Percentiles rank a stretch among this genome's conserved stretches.
Evolutionary conservation across 1,284 basidiomycete genomes (phyloP).

Genomic region (Tilletiopsis washingtonensis): DNA sequence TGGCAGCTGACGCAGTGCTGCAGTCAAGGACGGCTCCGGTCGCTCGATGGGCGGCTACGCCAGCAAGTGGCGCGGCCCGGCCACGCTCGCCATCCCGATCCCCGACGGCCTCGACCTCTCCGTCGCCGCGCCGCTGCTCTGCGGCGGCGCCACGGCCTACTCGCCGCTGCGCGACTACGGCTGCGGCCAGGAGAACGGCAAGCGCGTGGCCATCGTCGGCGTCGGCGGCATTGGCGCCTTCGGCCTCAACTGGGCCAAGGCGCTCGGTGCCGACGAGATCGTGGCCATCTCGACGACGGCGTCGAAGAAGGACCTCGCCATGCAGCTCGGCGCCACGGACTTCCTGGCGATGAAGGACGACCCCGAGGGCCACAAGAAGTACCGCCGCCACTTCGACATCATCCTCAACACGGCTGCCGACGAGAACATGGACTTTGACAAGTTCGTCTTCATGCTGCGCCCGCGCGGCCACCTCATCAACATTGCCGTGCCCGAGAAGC

Average conservation of each 20-base stretch:
- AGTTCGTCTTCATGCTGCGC: constrained; percentile 49
- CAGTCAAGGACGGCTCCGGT: constrained; percentile 50
- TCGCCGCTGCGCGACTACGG: constrained; percentile 39
- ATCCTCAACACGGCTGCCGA: constrained; percentile 51
- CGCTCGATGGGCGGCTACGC: constrained; percentile 32
- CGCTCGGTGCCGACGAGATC: constrained; percentile 31
- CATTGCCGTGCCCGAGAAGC: constrained; percentile 47
- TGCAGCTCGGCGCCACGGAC: constrained; percentile 32
- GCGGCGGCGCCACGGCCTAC: constrained; percentile 43
- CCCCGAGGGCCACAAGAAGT: constrained; percentile 19
- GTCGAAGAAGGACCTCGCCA: constrained; percentile 26
- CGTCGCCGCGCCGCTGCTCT: constrained; percentile 39
- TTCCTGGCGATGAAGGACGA: constrained; percentile 22
- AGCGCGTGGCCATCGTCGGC: constrained; percentile 36
- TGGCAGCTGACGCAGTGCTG: too few relatives aligned
- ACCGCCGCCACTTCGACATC: constrained; percentile 49
- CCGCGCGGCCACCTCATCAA: constrained; percentile 49
- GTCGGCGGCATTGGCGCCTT: constrained; percentile 41
- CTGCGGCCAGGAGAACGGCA: constrained; percentile 21
- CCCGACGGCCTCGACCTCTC: constrained; percentile 33
- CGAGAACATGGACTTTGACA: constrained; percentile 46
- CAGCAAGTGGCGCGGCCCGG: constrained; percentile 30
- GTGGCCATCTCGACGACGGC: constrained; percentile 33
- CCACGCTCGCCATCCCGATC: constrained; percentile 40
- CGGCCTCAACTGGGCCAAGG: constrained; percentile 36